Conservation (phyloP, 306 rosid genomes). For the Herpetospermum pedunculosum region DNA sequence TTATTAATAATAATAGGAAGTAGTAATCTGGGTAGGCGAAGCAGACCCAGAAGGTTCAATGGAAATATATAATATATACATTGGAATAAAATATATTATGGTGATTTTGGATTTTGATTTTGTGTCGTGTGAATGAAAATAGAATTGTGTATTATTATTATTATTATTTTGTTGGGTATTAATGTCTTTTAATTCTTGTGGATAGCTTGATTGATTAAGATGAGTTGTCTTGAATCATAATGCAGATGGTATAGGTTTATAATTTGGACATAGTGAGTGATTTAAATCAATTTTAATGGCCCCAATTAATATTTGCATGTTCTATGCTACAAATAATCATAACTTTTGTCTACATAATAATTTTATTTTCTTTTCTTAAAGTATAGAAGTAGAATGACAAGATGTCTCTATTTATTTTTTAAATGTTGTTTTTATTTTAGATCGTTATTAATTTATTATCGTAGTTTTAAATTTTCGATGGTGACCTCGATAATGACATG, state of each 20-base stretch:
- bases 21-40: constrained; percentile 6
- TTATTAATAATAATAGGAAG: not conserved
- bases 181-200: not conserved
- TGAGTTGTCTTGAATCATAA: not conserved
- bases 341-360: not conserved
- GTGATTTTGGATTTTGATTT: not conserved
- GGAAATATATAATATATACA: not conserved
- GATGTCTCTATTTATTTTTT: too few species aligned
- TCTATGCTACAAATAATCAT: not conserved
- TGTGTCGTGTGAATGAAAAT: not conserved
- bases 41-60: not conserved
- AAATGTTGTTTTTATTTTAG: not conserved
- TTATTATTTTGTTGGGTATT: not conserved
- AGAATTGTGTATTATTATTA: not conserved
- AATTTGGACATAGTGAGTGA: not conserved
- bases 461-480: too few species aligned
- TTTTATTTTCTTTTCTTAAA: not conserved
- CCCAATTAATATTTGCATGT: not conserved
- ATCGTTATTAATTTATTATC: too few species aligned
- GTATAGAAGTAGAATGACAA: not conserved
- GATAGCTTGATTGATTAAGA: not conserved
- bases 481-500: too few species aligned
- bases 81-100: not conserved
- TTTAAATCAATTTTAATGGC: not conserved
- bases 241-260: not conserved